A percentile compares a stretch with the other conserved stretches of the same genome.
These are phyloP conservation scores for Diaporthe ilicicola DNA, from an alignment of 2,329 filamentous ascomycete species.

Conservation along the genomic window DNA sequence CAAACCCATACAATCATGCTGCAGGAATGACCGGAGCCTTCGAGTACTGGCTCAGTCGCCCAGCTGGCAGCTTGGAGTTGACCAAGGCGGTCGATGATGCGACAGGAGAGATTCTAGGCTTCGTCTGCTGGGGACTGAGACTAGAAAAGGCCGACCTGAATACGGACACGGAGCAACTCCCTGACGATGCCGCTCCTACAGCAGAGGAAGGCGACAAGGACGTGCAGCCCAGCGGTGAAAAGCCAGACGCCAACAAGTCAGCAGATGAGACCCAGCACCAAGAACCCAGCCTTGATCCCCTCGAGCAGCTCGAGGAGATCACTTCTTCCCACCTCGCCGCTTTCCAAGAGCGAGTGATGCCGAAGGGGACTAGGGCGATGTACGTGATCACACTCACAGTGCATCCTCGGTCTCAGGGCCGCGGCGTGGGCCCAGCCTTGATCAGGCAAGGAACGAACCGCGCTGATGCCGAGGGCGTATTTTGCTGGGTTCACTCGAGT, in stretches of 20 bases:
- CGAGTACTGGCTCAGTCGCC: conserved; percentile 36
- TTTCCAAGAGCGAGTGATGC: conserved; percentile 40
- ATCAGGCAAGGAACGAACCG: conserved; percentile 44
- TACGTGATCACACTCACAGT: conserved; percentile 47
- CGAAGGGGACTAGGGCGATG: conserved; percentile 41
- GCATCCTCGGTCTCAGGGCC: conserved; percentile 41
- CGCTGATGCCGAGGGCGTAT: conserved; percentile 41
- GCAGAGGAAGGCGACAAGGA: neutral
- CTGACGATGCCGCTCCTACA: neutral
- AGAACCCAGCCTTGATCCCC: conserved; percentile 34
- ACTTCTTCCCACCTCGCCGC: conserved; percentile 43
- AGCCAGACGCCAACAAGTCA: neutral
- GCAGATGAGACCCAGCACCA: neutral
- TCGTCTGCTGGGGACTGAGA: conserved; percentile 45
- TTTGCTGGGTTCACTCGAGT: conserved; percentile 48
- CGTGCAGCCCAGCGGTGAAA: too few species aligned
- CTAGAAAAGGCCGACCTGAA: conserved; percentile 36
- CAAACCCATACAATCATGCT: conserved; percentile 41
- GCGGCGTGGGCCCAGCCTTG: conserved; percentile 45
- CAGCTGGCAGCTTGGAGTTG: conserved; percentile 37
- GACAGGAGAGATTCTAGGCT: conserved; percentile 43
- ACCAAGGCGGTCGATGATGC: conserved; percentile 45
- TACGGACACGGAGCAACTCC: neutral
- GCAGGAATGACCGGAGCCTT: conserved; percentile 37
- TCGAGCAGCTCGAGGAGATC: conserved; percentile 42